Conservation (phyloP, 495 filamentous ascomycete species). For the Cairneyella variabilis region DNA sequence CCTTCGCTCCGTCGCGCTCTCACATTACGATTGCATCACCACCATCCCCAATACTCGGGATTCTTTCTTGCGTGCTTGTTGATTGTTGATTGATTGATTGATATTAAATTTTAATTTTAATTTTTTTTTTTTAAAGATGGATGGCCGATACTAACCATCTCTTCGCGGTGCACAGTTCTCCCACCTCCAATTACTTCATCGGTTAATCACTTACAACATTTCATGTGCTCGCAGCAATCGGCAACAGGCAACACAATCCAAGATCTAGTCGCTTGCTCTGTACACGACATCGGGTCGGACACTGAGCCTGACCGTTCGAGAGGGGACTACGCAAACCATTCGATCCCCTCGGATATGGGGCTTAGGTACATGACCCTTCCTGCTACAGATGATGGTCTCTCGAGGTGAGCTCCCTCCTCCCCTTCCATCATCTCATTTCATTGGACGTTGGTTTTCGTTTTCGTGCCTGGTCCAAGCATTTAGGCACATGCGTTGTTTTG, state of each 20-base stretch:
- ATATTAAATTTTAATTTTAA: too few species aligned
- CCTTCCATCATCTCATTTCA: too few species aligned
- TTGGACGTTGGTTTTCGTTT: slow-evolving; percentile 21
- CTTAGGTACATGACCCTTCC: slow-evolving; percentile 24
- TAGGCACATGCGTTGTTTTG: slow-evolving; percentile 17
- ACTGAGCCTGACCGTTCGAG: slow-evolving; percentile 24
- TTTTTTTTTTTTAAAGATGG: too few species aligned
- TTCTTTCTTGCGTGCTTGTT: too few species aligned
- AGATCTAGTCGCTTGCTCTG: slow-evolving; percentile 24
- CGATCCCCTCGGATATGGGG: slow-evolving; percentile 27
- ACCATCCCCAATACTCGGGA: neutral
- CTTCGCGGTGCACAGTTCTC: slow-evolving; percentile 18
- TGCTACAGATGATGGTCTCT: slow-evolving; percentile 24
- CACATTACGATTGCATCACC: neutral
- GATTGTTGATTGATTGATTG: too few species aligned
- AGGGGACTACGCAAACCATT: slow-evolving; percentile 19
- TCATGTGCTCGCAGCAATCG: slow-evolving; percentile 29
- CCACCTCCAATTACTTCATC: slow-evolving; percentile 14
- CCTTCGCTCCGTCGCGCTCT: neutral
- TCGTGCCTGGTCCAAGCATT: slow-evolving; percentile 3
- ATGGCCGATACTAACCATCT: slow-evolving; percentile 17
- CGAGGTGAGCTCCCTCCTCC: slow-evolving; percentile 17
- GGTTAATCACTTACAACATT: slow-evolving; percentile 24
- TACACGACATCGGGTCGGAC: slow-evolving; percentile 24
- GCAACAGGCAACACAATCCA: slow-evolving; percentile 25